These are phyloP conservation scores for Alternaria dauci DNA, from an alignment of 2,329 filamentous ascomycete genomes.

Conservation along the genomic window DNA sequence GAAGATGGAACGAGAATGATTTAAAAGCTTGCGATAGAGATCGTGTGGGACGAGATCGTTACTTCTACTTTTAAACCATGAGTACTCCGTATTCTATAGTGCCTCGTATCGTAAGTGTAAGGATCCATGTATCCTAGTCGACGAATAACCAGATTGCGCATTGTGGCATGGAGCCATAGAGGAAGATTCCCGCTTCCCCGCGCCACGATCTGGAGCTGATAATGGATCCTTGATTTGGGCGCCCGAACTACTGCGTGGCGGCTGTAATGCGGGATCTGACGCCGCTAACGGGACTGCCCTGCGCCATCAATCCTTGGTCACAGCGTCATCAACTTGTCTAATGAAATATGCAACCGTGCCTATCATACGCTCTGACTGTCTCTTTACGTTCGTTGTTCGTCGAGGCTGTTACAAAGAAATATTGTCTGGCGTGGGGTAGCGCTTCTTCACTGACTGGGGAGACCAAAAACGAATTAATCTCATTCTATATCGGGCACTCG, in stretches of 20 bases:
- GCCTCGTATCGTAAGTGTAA: background rate
- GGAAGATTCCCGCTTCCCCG: conserved; percentile 12
- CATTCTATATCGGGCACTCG: background rate
- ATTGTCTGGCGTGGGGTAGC: background rate
- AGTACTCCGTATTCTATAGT: background rate
- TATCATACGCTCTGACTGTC: background rate
- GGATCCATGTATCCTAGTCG: background rate
- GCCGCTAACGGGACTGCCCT: background rate
- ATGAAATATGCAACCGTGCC: background rate
- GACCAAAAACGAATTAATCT: conserved; percentile 8
- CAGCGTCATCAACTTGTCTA: background rate
- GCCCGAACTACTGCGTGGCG: conserved; percentile 3
- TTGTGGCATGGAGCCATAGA: background rate
- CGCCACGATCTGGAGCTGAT: background rate
- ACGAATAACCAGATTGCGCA: background rate
- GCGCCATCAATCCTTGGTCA: background rate
- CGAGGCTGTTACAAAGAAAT: background rate
- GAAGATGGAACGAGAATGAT: background rate
- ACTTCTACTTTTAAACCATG: conserved; percentile 8
- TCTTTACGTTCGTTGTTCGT: background rate
- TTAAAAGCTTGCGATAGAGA: background rate
- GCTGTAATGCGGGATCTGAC: background rate
- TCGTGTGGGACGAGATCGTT: conserved; percentile 9
- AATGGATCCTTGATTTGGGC: background rate
- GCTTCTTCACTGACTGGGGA: background rate